These are phyloP conservation scores for Astrocystis sublimbata DNA, from an alignment of 495 filamentous ascomycete species.

Conservation along the genomic window DNA sequence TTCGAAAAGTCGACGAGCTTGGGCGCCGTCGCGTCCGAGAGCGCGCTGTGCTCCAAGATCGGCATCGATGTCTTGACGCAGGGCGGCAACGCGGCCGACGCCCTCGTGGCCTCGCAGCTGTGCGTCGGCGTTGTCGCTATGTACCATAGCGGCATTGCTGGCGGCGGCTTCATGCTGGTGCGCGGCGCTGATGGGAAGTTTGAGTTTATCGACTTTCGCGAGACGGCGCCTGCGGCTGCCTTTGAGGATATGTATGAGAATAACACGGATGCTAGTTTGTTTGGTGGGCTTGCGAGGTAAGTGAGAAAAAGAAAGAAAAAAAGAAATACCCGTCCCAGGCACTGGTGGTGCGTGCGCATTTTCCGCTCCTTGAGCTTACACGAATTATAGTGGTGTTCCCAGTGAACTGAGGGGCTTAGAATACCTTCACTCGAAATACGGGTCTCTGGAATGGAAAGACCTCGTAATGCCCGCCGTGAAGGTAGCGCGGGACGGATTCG, in stretches of 20 bases:
- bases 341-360: not conserved
- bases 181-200: constrained; percentile 57
- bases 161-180: constrained; percentile 81
- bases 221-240: constrained; percentile 75
- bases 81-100: constrained; percentile 71
- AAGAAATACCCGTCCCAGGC: not conserved
- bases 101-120: constrained; percentile 61
- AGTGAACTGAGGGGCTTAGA: constrained; percentile 76
- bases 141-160: constrained; percentile 77
- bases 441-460: constrained; percentile 65
- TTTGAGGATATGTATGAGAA: constrained; percentile 75
- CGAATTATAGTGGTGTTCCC: constrained; percentile 63
- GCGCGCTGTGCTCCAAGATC: constrained; percentile 64
- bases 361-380: constrained; percentile 6
- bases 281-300: constrained; percentile 65
- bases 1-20: constrained; percentile 26
- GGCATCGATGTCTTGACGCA: constrained; percentile 64
- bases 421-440: constrained; percentile 70
- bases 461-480: constrained; percentile 67
- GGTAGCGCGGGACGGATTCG: constrained; percentile 70
- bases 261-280: constrained; percentile 41
- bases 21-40: constrained; percentile 75
- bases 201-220: constrained; percentile 78
- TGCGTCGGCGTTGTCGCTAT: constrained; percentile 69
- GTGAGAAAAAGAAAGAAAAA: too few relatives aligned